These are phyloP conservation scores for Lactarius hatsudake DNA, from an alignment of 768 basidiomycete species.

Conservation along the genomic window DNA sequence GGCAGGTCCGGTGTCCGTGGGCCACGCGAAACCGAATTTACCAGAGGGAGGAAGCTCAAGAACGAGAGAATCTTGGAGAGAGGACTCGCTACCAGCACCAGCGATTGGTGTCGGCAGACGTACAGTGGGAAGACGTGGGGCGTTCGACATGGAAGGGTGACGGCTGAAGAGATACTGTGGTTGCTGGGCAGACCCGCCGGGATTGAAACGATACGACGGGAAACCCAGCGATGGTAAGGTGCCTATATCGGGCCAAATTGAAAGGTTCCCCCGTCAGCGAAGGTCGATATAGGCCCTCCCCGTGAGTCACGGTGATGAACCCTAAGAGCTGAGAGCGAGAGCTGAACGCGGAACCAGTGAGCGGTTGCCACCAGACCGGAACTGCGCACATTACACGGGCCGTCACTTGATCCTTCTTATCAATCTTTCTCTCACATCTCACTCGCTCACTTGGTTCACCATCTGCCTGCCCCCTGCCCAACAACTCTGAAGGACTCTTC, in stretches of 20 bases:
- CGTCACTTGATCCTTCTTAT: background rate
- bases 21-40: conserved; percentile 63
- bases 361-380: conserved; percentile 14
- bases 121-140: conserved; percentile 43
- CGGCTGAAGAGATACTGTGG: conserved; percentile 8
- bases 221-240: conserved; percentile 13
- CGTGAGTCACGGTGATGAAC: conserved; percentile 2
- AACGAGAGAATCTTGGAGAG: conserved; percentile 45
- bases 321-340: background rate
- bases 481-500: background rate
- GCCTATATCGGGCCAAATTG: conserved; percentile 18
- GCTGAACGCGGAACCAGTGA: background rate
- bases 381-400: conserved; percentile 5
- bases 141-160: conserved; percentile 33
- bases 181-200: conserved; percentile 10
- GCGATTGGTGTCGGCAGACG: conserved; percentile 46
- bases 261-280: conserved; percentile 9
- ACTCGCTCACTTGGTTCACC: background rate
- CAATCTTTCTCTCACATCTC: background rate
- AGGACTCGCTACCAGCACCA: conserved; percentile 41
- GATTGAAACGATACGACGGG: conserved; percentile 16
- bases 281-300: conserved; percentile 20
- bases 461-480: background rate
- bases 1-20: conserved; percentile 44
- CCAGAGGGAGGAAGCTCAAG: conserved; percentile 47